Conservation (phyloP, 2,329 filamentous ascomycete species). For the Blastomyces emzantsi region DNA sequence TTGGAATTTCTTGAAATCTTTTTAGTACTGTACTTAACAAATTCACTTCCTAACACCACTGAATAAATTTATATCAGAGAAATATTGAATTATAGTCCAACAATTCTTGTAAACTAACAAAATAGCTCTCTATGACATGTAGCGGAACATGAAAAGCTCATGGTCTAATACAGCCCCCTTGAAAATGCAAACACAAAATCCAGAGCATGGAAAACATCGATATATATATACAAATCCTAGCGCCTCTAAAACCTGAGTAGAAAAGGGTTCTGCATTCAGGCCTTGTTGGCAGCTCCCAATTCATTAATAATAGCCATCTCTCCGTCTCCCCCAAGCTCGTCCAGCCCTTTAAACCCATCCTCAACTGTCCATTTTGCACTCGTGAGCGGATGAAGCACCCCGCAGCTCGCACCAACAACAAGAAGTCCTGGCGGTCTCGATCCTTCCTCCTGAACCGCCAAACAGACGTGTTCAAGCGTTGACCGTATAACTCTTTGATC, state of each 20-base stretch:
- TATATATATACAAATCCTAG: not conserved
- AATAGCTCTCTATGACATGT: not conserved
- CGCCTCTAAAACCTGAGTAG: not conserved
- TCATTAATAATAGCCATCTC: constrained; percentile 17
- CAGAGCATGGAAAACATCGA: not conserved
- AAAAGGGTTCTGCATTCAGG: not conserved
- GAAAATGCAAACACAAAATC: not conserved
- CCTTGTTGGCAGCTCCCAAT: constrained; percentile 1
- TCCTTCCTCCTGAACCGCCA: constrained; percentile 80
- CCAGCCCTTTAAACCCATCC: constrained; percentile 72
- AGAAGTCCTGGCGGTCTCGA: constrained; percentile 81
- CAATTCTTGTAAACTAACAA: not conserved
- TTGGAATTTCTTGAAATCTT: too few species aligned
- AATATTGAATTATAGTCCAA: not conserved
- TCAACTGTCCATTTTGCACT: constrained; percentile 71
- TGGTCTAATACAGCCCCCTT: not conserved
- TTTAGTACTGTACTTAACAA: too few species aligned
- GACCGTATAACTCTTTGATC: constrained; percentile 91
- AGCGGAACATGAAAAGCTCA: not conserved
- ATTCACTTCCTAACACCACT: too few species aligned
- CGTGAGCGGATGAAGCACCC: constrained; percentile 56
- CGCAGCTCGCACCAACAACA: constrained; percentile 76
- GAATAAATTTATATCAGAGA: too few species aligned
- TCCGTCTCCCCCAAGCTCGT: constrained; percentile 35
- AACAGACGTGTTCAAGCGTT: constrained; percentile 66